Conservation (phyloP, 306 rosid species). For the Acacia acuminata region DNA sequence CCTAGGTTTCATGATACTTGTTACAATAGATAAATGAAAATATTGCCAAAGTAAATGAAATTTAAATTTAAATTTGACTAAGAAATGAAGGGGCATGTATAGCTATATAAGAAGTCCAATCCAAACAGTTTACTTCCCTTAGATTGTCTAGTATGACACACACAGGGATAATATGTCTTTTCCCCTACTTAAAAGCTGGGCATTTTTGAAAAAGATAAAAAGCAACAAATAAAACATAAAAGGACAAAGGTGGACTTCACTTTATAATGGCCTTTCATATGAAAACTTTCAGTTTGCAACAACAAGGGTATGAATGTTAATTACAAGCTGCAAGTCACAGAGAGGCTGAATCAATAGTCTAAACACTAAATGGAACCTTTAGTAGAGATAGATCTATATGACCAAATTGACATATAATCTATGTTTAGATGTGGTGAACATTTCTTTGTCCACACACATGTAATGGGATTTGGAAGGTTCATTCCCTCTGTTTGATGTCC, state of each 20-base stretch:
- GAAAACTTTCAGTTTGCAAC: not conserved
- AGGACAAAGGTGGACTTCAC: not conserved
- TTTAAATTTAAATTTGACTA: not conserved
- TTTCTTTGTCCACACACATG: not conserved
- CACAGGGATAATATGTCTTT: not conserved
- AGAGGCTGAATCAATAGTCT: not conserved
- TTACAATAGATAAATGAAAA: slow-evolving; percentile 1
- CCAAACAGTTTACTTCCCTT: not conserved
- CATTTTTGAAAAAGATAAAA: not conserved
- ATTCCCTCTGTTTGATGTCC: not conserved
- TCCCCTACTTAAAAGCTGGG: not conserved
- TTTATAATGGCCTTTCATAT: not conserved
- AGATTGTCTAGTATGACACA: not conserved
- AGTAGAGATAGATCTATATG: not conserved
- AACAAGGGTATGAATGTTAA: not conserved
- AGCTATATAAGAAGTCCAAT: not conserved
- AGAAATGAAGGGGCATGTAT: not conserved
- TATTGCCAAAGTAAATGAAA: not conserved
- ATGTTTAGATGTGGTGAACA: not conserved
- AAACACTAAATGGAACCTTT: not conserved
- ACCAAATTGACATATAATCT: not conserved
- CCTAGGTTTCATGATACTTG: slow-evolving; percentile 8
- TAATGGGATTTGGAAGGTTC: not conserved
- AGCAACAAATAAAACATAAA: not conserved
- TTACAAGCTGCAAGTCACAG: not conserved